These are phyloP conservation scores for Mycena amicta DNA, from an alignment of 768 basidiomycete species.

Conservation along the genomic window DNA sequence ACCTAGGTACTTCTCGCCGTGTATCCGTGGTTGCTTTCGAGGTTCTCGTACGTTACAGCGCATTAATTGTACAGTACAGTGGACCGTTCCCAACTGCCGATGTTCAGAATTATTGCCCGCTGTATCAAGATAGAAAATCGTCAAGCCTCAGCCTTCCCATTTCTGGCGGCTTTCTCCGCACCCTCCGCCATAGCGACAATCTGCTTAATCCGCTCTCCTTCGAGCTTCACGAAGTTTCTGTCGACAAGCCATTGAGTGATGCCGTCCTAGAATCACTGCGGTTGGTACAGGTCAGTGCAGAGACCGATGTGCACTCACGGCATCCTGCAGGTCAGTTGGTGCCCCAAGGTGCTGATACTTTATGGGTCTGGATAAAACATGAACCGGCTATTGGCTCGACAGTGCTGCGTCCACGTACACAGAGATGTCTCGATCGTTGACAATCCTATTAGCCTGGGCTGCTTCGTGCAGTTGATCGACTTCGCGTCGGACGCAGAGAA, in stretches of 20 bases:
- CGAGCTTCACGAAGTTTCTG: constrained; percentile 62
- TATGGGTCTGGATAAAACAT: no score
- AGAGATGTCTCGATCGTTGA: constrained; percentile 35
- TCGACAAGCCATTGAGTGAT: constrained; percentile 82
- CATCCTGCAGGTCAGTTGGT: constrained; percentile 68
- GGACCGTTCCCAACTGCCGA: no score
- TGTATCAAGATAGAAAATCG: no score
- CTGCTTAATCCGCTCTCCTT: constrained; percentile 68
- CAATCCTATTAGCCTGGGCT: constrained; percentile 35
- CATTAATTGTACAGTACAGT: not conserved
- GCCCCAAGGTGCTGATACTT: constrained; percentile 51
- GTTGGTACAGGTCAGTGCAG: not conserved
- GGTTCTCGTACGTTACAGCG: not conserved
- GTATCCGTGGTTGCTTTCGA: not conserved
- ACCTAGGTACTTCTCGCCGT: constrained; percentile 17
- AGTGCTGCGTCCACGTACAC: no score
- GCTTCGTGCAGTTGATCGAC: constrained; percentile 53
- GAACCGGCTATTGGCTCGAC: no score
- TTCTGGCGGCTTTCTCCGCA: not conserved
- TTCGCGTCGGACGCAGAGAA: constrained; percentile 57
- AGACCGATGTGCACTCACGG: constrained; percentile 26
- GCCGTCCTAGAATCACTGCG: constrained; percentile 42
- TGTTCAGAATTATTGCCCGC: no score
- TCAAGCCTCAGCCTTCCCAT: not conserved
- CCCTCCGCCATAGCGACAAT: not conserved